phyloP scores from a whole-genome alignment of 306 rosid genomes.

The Fagus crenata region DNA sequence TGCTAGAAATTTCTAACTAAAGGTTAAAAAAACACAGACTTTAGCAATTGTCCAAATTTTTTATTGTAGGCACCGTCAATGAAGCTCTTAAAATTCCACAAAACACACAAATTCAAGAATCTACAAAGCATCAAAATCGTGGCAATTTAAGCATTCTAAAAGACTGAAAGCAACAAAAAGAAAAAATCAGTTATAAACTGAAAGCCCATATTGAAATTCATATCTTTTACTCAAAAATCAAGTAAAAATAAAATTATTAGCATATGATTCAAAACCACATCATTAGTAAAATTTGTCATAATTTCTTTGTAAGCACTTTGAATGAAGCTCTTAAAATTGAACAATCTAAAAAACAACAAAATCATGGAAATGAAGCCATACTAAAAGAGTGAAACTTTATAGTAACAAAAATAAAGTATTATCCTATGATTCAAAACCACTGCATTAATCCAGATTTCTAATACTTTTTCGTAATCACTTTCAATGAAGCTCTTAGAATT shows the following conservation, averaged over 20 bases:
- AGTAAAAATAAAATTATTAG: too few relatives aligned
- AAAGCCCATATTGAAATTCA: not conserved
- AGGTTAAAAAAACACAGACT: not conserved
- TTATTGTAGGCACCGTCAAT: not conserved
- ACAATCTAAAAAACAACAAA: too few relatives aligned
- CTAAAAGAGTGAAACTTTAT: too few relatives aligned
- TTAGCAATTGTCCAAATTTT: not conserved
- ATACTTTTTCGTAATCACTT: not conserved
- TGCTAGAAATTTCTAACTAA: not conserved
- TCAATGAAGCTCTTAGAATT: not conserved
- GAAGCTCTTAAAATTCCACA: not conserved
- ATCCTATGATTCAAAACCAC: not conserved
- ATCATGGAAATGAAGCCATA: too few relatives aligned
- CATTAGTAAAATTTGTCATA: too few relatives aligned
- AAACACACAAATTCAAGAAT: not conserved
- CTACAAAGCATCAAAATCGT: not conserved
- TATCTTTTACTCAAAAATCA: too few relatives aligned
- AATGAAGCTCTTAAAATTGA: too few relatives aligned
- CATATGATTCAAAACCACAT: too few relatives aligned
- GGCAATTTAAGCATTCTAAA: not conserved
- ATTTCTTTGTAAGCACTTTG: too few relatives aligned
- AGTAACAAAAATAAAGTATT: too few relatives aligned
- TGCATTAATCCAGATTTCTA: not conserved
- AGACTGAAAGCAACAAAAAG: not conserved
- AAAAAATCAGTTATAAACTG: not conserved